Conservation (phyloP, 2,329 filamentous ascomycete species). For the Stagonosporopsis tanaceti region DNA sequence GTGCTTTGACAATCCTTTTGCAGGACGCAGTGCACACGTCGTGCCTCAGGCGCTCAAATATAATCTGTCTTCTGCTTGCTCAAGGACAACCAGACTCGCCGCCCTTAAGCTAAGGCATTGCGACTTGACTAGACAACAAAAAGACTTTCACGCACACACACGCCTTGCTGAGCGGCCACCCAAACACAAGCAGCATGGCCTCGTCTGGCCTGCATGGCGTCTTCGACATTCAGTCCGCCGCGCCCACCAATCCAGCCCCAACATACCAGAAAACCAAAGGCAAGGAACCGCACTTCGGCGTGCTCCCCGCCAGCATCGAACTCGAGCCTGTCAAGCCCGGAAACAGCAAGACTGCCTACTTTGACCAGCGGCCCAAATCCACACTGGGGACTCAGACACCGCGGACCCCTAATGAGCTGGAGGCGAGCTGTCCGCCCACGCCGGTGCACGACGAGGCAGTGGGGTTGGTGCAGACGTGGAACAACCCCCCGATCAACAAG, state of each 20-base stretch:
- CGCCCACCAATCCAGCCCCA: slow-evolving; percentile 48
- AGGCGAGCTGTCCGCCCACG: slow-evolving; percentile 63
- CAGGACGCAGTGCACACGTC: not conserved
- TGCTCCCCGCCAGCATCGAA: slow-evolving; percentile 43
- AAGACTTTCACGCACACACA: not conserved
- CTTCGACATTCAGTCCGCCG: slow-evolving; percentile 53
- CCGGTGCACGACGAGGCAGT: slow-evolving; percentile 53
- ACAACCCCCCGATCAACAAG: slow-evolving; percentile 69
- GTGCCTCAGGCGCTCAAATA: slow-evolving; percentile 1
- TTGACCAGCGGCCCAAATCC: slow-evolving; percentile 16
- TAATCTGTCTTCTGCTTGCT: not conserved
- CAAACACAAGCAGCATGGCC: slow-evolving; percentile 40
- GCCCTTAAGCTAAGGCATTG: not conserved
- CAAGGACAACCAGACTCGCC: not conserved
- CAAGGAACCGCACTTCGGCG: slow-evolving; percentile 27
- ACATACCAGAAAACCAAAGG: slow-evolving; percentile 40
- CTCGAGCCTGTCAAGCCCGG: slow-evolving; percentile 42
- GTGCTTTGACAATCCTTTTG: slow-evolving; percentile 11
- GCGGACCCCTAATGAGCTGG: slow-evolving; percentile 55
- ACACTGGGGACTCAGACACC: slow-evolving; percentile 32
- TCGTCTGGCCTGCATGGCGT: slow-evolving; percentile 50
- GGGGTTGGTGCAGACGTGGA: slow-evolving; percentile 64
- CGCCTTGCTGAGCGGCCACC: not conserved
- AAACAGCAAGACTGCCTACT: slow-evolving; percentile 19
- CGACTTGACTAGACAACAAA: not conserved